These are phyloP conservation scores for Ogataea pini DNA, from an alignment of 805 yeast genomes.

Conservation along the genomic window DNA sequence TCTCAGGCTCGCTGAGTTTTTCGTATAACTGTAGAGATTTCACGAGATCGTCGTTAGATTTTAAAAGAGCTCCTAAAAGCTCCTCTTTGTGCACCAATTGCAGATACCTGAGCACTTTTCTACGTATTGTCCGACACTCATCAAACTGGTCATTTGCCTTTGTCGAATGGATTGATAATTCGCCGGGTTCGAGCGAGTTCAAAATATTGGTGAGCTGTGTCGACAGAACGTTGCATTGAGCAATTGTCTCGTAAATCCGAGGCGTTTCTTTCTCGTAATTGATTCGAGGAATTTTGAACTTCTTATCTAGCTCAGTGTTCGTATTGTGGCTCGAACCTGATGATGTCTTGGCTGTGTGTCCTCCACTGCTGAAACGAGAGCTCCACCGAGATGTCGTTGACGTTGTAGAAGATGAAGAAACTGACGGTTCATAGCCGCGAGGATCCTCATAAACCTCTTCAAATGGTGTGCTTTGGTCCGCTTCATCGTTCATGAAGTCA, in stretches of 20 bases:
- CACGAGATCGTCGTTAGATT: conserved; percentile 89
- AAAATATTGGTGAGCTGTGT: conserved; percentile 67
- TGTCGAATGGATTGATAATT: conserved; percentile 62
- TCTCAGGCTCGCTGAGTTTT: conserved; percentile 47
- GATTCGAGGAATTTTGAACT: conserved; percentile 66
- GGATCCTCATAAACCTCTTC: conserved; percentile 33
- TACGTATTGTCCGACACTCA: conserved; percentile 70
- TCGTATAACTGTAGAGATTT: conserved; percentile 70
- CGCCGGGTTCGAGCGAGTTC: conserved; percentile 43
- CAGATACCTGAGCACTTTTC: conserved; percentile 76
- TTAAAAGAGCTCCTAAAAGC: conserved; percentile 80
- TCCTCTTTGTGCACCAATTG: conserved; percentile 86
- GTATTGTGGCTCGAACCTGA: conserved; percentile 12
- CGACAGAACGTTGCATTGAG: conserved; percentile 74
- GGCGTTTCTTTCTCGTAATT: conserved; percentile 73
- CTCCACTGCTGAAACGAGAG: not conserved
- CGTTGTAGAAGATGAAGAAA: conserved; percentile 13
- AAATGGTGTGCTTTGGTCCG: conserved; percentile 43
- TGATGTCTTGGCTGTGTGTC: not conserved
- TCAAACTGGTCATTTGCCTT: conserved; percentile 68
- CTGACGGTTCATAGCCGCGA: conserved; percentile 22
- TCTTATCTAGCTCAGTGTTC: conserved; percentile 43
- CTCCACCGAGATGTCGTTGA: conserved; percentile 5
- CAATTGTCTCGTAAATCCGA: conserved; percentile 62
- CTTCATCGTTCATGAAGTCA: conserved; percentile 54